Evolutionary conservation across 2,329 filamentous ascomycete genomes (phyloP).

Genomic region (Pseudogymnoascus destructans): DNA sequence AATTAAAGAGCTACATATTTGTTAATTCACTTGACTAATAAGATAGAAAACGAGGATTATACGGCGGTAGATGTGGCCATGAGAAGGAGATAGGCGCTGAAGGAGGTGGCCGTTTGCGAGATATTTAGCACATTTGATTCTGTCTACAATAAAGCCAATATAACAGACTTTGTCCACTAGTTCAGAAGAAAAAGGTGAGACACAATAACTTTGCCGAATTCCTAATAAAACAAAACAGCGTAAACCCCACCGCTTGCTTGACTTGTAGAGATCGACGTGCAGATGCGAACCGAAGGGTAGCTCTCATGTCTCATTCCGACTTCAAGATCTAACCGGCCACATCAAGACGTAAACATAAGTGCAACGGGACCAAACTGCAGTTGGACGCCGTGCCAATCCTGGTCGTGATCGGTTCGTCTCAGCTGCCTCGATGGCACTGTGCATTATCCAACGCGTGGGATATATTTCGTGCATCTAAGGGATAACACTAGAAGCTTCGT

Average conservation of each 20-base stretch:
- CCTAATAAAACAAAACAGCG: neutral
- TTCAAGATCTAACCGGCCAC: neutral
- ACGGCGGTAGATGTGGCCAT: neutral
- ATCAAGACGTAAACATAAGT: neutral
- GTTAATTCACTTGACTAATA: neutral
- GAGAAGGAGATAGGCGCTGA: neutral
- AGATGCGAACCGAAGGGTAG: constrained; percentile 3
- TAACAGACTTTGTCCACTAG: neutral
- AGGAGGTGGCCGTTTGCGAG: neutral
- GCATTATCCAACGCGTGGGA: neutral
- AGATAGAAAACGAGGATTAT: no score
- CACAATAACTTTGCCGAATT: neutral
- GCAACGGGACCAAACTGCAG: neutral
- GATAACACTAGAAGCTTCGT: neutral
- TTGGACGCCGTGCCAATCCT: neutral
- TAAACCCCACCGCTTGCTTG: neutral
- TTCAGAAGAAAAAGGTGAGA: neutral
- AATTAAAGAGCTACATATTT: neutral
- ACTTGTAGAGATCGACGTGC: neutral
- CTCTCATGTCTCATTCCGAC: neutral
- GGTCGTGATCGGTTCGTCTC: neutral
- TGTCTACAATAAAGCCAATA: neutral
- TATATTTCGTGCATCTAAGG: neutral
- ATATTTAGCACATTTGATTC: neutral
- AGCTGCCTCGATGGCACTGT: neutral